Conservation (phyloP, 1,284 basidiomycete genomes). For the Ceratobasidium sp. region DNA sequence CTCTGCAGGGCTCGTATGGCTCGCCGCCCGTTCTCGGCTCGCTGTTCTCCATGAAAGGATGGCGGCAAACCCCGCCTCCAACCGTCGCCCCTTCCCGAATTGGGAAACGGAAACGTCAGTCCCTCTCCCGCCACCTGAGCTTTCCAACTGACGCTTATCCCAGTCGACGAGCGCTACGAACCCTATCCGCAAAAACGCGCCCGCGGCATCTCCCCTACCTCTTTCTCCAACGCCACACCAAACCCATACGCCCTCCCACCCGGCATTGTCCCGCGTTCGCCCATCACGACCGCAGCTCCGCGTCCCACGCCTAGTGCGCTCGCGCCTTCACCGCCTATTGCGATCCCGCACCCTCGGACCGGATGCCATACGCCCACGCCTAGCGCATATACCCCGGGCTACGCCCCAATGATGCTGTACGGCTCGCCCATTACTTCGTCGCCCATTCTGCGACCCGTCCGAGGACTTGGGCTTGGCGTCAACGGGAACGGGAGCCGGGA, state of each 20-base stretch:
- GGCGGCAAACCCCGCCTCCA: slow-evolving; percentile 48
- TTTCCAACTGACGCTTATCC: not conserved
- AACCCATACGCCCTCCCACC: slow-evolving; percentile 32
- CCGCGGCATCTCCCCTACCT: slow-evolving; percentile 46
- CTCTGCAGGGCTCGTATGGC: slow-evolving; percentile 28
- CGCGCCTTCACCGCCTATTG: slow-evolving; percentile 26
- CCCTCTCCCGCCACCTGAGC: no score
- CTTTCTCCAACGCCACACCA: slow-evolving; percentile 28
- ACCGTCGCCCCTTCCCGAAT: slow-evolving; percentile 44
- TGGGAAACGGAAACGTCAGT: slow-evolving; percentile 48
- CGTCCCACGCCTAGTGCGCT: slow-evolving; percentile 3
- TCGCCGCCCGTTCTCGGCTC: slow-evolving; percentile 43
- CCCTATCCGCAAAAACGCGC: slow-evolving; percentile 48
- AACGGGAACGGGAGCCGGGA: slow-evolving; percentile 29
- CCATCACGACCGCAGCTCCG: slow-evolving; percentile 44
- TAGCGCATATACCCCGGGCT: slow-evolving; percentile 1
- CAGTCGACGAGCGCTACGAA: slow-evolving; percentile 48
- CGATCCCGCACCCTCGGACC: slow-evolving; percentile 32
- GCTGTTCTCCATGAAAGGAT: slow-evolving; percentile 40
- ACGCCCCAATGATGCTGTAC: slow-evolving; percentile 29
- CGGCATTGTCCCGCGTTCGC: slow-evolving; percentile 44
- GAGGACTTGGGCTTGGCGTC: slow-evolving; percentile 25
- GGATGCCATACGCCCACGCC: slow-evolving; percentile 32
- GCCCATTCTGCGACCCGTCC: slow-evolving; percentile 35
- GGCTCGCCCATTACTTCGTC: slow-evolving; percentile 31